Conservation (phyloP, 2,329 filamentous ascomycete genomes). For the Ceratocystis ficicola region DNA sequence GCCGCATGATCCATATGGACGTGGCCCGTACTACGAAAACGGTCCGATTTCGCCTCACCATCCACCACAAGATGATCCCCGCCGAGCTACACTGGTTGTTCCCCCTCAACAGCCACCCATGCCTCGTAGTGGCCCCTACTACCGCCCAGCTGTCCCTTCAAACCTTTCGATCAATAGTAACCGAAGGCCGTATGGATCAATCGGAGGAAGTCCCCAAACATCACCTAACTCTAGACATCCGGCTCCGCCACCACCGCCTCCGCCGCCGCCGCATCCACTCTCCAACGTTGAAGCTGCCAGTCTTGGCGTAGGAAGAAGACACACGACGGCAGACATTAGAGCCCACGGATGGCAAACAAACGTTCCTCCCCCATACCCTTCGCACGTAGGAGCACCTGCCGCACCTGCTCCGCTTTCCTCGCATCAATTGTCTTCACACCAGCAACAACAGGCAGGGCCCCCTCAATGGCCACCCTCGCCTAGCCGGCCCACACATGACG, state of each 20-base stretch:
- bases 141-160: slow-evolving; percentile 68
- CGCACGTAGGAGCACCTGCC: slow-evolving; percentile 16
- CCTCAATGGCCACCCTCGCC: slow-evolving; percentile 45
- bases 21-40: slow-evolving; percentile 57
- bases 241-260: slow-evolving; percentile 55
- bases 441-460: slow-evolving; percentile 35
- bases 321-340: slow-evolving; percentile 92
- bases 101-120: slow-evolving; percentile 34
- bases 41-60: slow-evolving; percentile 80
- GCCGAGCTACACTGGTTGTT: slow-evolving; percentile 56
- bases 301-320: slow-evolving; percentile 57
- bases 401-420: slow-evolving; percentile 53
- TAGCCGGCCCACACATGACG: slow-evolving; percentile 38
- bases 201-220: slow-evolving; percentile 58
- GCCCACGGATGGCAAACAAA: slow-evolving; percentile 48
- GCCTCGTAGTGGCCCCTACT: slow-evolving; percentile 44
- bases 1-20: slow-evolving; percentile 47
- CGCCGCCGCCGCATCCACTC: slow-evolving; percentile 52
- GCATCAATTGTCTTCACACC: slow-evolving; percentile 38
- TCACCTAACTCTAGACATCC: slow-evolving; percentile 47
- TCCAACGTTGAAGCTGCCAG: slow-evolving; percentile 51
- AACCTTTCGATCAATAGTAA: slow-evolving; percentile 61
- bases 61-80: slow-evolving; percentile 73
- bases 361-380: slow-evolving; percentile 34
- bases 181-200: slow-evolving; percentile 73